Evolutionary conservation across 2,329 filamentous ascomycete genomes (phyloP).

Genomic region (Orbilia quercus): DNA sequence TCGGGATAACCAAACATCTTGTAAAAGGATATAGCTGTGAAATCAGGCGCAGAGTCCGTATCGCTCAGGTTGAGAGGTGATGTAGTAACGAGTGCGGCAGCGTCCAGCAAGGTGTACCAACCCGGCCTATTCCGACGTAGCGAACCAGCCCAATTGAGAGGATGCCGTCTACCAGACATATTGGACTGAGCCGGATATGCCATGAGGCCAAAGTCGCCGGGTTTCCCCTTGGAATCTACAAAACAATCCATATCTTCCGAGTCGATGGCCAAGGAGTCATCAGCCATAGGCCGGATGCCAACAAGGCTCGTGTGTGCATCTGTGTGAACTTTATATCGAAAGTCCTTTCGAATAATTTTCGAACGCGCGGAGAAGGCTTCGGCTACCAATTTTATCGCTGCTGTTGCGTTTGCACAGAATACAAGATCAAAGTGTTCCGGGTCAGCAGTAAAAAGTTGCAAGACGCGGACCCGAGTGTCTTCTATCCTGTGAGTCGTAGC

Average conservation of each 20-base stretch:
- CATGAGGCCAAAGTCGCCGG: slow-evolving; percentile 69
- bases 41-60: slow-evolving; percentile 76
- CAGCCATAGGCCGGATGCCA: slow-evolving; percentile 77
- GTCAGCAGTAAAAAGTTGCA: slow-evolving; percentile 71
- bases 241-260: slow-evolving; percentile 75
- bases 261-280: slow-evolving; percentile 73
- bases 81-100: slow-evolving; percentile 82
- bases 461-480: slow-evolving; percentile 67
- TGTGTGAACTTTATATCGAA: slow-evolving; percentile 72
- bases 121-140: slow-evolving; percentile 63
- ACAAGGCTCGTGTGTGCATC: slow-evolving; percentile 74
- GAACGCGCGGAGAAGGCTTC: slow-evolving; percentile 68
- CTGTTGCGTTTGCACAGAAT: slow-evolving; percentile 73
- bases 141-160: slow-evolving; percentile 73
- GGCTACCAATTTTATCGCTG: slow-evolving; percentile 72
- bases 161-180: slow-evolving; percentile 82
- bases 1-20: slow-evolving; percentile 99
- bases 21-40: slow-evolving; percentile 87
- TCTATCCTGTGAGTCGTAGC: slow-evolving; percentile 71
- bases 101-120: slow-evolving; percentile 80
- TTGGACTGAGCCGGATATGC: slow-evolving; percentile 93
- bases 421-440: slow-evolving; percentile 72
- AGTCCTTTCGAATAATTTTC: slow-evolving; percentile 62
- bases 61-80: slow-evolving; percentile 77
- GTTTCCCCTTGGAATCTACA: slow-evolving; percentile 66